A percentile compares a stretch with the other conserved stretches of the same genome.
These are phyloP conservation scores for Extremus antarcticus DNA, from an alignment of 495 filamentous ascomycete genomes.

Conservation along the genomic window DNA sequence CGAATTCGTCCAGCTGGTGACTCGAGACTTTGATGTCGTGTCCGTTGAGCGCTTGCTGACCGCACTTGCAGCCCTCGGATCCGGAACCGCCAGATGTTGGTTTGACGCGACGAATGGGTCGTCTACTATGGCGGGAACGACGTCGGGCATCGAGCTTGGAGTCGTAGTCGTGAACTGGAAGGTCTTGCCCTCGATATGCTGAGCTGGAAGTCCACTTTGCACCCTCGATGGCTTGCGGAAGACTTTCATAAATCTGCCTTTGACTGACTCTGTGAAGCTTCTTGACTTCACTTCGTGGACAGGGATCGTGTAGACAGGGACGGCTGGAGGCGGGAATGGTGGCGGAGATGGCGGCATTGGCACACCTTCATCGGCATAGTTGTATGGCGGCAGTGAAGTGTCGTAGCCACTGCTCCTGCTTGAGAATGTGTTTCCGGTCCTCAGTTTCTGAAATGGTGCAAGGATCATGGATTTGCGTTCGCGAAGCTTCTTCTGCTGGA, in stretches of 20 bases:
- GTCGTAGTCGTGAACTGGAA: constrained; percentile 9
- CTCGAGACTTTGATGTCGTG: constrained; percentile 37
- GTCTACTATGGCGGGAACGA: not conserved
- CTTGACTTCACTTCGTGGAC: constrained; percentile 5
- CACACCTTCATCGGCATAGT: constrained; percentile 5
- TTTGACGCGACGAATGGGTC: not conserved
- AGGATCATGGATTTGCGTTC: constrained; percentile 28
- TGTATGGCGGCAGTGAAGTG: constrained; percentile 11
- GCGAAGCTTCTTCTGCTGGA: constrained; percentile 24
- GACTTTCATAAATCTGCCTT: constrained; percentile 15
- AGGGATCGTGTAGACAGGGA: not conserved
- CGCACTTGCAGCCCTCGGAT: not conserved
- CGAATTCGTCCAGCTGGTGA: constrained; percentile 69
- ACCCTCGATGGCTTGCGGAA: constrained; percentile 13
- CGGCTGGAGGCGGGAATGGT: not conserved
- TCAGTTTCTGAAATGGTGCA: constrained; percentile 26
- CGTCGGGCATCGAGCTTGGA: not conserved
- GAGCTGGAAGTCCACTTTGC: constrained; percentile 11
- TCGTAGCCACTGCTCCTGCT: constrained; percentile 16
- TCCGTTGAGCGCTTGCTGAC: not conserved
- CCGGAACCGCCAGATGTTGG: not conserved
- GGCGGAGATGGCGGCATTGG: not conserved
- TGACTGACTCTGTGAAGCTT: constrained; percentile 16
- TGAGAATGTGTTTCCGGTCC: not conserved
- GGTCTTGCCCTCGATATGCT: constrained; percentile 18